A percentile compares a stretch with the other conserved stretches of the same genome.
phyloP scores from a whole-genome alignment of 257 asterid species.

The Coffea canephora region DNA sequence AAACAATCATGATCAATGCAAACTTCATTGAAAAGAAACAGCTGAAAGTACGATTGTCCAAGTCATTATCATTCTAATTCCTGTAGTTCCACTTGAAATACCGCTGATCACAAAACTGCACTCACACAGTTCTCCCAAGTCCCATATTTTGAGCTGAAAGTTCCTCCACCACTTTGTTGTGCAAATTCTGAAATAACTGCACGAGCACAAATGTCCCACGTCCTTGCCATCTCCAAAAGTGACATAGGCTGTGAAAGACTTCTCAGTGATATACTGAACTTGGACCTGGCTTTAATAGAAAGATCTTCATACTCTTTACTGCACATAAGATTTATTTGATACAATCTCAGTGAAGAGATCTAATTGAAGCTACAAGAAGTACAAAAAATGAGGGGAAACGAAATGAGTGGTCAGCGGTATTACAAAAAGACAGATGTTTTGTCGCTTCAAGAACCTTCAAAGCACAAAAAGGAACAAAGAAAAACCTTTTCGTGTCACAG shows the following conservation, averaged over 20 bases:
- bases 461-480: background rate
- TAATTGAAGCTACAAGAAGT: background rate
- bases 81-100: background rate
- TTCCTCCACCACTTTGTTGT: slow-evolving; percentile 79
- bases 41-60: background rate
- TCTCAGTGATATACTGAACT: slow-evolving; percentile 71
- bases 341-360: background rate
- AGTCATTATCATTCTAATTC: no score
- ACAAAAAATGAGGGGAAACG: background rate
- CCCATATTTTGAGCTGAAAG: slow-evolving; percentile 80
- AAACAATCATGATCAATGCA: background rate
- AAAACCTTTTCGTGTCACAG: background rate
- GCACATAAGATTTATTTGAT: slow-evolving; percentile 12
- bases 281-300: slow-evolving; percentile 65
- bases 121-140: slow-evolving; percentile 73
- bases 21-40: background rate
- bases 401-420: no score
- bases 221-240: slow-evolving; percentile 66
- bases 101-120: slow-evolving; percentile 11
- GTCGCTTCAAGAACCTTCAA: background rate
- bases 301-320: slow-evolving; percentile 78
- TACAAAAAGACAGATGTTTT: background rate
- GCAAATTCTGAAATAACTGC: slow-evolving; percentile 66
- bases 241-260: slow-evolving; percentile 72
- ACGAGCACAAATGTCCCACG: slow-evolving; percentile 82